Evolutionary conservation across 108 stramenopile species (phyloP), one percentile per base, ranked within the genome.

Genomic region (Skeletonema grethae): DNA sequence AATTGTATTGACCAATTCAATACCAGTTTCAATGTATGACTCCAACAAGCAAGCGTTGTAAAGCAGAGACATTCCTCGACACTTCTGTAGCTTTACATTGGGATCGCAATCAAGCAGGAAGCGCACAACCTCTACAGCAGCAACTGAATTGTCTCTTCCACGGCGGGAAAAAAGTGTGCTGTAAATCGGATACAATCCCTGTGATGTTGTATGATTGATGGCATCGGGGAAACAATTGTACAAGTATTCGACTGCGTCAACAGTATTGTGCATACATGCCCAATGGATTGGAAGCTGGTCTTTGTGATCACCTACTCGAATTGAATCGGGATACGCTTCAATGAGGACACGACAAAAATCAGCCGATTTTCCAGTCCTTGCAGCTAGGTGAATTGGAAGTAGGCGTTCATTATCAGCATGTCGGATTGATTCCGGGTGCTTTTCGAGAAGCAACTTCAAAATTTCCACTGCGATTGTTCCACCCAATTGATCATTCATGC

Each of bases 361-460:
- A 8, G 56, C 13, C 15, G 56, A 25, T 57, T 8, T 36, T 10
- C n/a, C n/a, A n/a, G 25, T 10, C 36, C 25, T 8, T 1, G 12
- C 25, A 1, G 65, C 65, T 0, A 15, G 0, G 48, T 67, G 65
- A 53, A 67, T 48, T 22, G 65, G 50, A 15, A 67, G 65, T 0
- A 0, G 0, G 46, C 65, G 48, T 0, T 15, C 28, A 25, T 32
- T 15, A 43, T 43, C 41, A 2, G 15, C 60, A 39, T 16, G 36
- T 5, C 36, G n/a, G 16, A 61, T 31, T 6, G 56, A 2, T 15
- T 43, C 41, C 0, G 41, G 41, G 15, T 3, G 2, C 41, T 43
- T 43, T 7, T 55, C 67, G 20, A 68, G 0, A 10, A 68, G 31
- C 10, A 57, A n/a, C 7, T 50, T 57, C 67, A 68, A 35, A 36